phyloP scores from a whole-genome alignment of 140 eudicot genomes.

The Erigeron philadelphicus region DNA sequence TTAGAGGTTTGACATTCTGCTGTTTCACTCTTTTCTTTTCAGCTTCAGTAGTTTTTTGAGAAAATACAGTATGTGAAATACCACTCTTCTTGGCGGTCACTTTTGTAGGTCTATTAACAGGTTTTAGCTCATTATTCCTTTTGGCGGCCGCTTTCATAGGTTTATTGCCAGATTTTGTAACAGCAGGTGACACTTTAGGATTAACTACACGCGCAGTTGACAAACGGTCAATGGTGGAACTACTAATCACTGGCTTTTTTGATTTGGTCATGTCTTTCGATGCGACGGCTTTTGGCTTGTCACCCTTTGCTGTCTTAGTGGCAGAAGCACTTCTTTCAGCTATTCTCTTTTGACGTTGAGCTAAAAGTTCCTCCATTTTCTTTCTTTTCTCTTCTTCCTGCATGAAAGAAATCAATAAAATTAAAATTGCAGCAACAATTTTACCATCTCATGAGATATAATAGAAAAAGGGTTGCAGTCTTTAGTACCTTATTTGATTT shows the following conservation, averaged over 20 bases:
- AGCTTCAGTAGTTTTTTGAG: conserved; percentile 30
- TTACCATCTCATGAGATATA: background rate
- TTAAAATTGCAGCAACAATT: background rate
- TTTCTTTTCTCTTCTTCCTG: conserved; percentile 81
- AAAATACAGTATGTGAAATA: conserved; percentile 10
- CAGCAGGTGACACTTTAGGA: conserved; percentile 37
- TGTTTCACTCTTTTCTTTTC: conserved; percentile 29
- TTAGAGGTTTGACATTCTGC: conserved; percentile 25
- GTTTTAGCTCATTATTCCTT: conserved; percentile 19
- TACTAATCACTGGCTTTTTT: conserved; percentile 40
- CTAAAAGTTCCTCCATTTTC: conserved; percentile 58
- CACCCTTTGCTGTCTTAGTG: conserved; percentile 23
- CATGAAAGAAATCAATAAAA: conserved; percentile 16
- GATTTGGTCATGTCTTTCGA: conserved; percentile 32
- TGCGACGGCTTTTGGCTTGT: conserved; percentile 28
- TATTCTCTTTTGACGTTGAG: conserved; percentile 61
- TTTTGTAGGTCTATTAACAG: conserved; percentile 16
- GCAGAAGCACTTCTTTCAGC: conserved; percentile 67
- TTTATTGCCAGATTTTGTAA: conserved; percentile 25
- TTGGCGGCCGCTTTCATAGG: conserved; percentile 22
- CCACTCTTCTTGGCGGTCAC: conserved; percentile 25
- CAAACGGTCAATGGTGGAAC: conserved; percentile 68
- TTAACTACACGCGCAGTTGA: conserved; percentile 57
- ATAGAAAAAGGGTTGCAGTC: background rate
- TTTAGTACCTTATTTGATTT: conserved; percentile 57